A percentile compares a stretch with the other conserved stretches of the same genome.
Conservation (phyloP, 495 filamentous ascomycete genomes). For the Bathelium albidoporum region DNA sequence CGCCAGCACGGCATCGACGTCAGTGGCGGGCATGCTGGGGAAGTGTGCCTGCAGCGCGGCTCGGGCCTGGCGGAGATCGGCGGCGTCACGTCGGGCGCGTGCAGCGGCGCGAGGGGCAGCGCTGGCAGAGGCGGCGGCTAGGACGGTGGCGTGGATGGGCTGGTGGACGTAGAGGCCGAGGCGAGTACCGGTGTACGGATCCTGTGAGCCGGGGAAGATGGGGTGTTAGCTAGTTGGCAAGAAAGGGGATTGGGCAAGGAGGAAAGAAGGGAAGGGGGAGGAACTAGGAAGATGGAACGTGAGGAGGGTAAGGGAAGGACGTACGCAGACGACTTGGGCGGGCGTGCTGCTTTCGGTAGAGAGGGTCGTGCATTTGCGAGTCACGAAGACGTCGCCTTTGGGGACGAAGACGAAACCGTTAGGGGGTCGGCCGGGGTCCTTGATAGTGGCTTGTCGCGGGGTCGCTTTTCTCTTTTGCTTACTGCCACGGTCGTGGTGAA, state of each 20-base stretch:
- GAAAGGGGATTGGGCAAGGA: neutral
- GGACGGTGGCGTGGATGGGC: neutral
- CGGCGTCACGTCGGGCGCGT: slow-evolving; percentile 32
- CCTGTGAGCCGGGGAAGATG: neutral
- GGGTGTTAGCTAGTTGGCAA: neutral
- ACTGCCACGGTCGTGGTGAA: neutral
- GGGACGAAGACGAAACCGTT: neutral
- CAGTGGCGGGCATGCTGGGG: slow-evolving; percentile 35
- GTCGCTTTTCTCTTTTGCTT: neutral
- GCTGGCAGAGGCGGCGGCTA: neutral
- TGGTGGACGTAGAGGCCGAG: slow-evolving; percentile 3
- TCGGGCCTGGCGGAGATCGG: slow-evolving; percentile 27
- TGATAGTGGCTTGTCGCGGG: too few relatives aligned
- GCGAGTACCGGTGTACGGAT: neutral
- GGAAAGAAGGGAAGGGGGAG: neutral
- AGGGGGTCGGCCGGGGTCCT: neutral
- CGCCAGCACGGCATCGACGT: slow-evolving; percentile 32
- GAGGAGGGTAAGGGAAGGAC: neutral
- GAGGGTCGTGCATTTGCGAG: neutral
- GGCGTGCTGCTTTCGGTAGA: neutral
- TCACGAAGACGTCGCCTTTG: slow-evolving; percentile 4
- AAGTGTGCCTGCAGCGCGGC: slow-evolving; percentile 31
- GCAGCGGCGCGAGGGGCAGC: slow-evolving; percentile 33
- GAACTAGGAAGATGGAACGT: too few relatives aligned
- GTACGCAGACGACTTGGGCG: neutral